Percentiles rank a stretch among this genome's conserved stretches.
Evolutionary conservation across 176 grass and related monocot genomes (phyloP).

Genomic region (Chrysopogon serrulatus): DNA sequence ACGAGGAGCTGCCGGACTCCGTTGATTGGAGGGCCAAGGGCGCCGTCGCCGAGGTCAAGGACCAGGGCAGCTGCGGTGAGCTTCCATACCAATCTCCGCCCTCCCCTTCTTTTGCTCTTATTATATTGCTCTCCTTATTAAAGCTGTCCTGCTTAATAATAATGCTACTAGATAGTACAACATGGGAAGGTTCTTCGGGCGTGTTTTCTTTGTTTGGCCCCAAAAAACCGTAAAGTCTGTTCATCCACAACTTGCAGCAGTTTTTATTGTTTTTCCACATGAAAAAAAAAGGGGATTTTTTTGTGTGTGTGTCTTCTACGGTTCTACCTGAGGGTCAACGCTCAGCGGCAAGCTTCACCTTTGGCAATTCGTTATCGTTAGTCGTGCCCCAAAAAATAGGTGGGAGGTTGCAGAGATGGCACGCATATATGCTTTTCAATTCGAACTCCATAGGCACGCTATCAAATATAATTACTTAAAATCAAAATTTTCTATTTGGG

Average conservation of each 20-base stretch:
- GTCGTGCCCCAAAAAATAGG: not conserved
- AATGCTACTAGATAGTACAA: not conserved
- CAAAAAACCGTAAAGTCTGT: not conserved
- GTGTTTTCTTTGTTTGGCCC: not conserved
- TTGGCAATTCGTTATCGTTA: not conserved
- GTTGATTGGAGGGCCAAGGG: constrained; percentile 78
- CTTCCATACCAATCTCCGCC: not conserved
- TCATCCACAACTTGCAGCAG: not conserved
- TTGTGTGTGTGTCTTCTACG: not conserved
- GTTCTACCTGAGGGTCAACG: constrained; percentile 4
- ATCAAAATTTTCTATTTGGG: not conserved
- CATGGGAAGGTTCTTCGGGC: not conserved
- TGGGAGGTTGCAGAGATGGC: not conserved
- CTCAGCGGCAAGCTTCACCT: not conserved
- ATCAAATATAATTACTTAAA: not conserved
- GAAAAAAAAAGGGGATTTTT: not conserved
- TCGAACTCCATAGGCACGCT: not conserved
- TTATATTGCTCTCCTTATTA: not conserved
- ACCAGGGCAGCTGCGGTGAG: constrained; percentile 88
- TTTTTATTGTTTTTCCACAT: not conserved
- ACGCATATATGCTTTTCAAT: not conserved
- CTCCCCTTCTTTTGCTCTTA: not conserved
- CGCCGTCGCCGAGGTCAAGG: constrained; percentile 59
- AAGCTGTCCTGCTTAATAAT: not conserved
- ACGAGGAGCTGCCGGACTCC: constrained; percentile 54